phyloP scores from a whole-genome alignment of 2,329 filamentous ascomycete genomes.

The Nemania sp. region DNA sequence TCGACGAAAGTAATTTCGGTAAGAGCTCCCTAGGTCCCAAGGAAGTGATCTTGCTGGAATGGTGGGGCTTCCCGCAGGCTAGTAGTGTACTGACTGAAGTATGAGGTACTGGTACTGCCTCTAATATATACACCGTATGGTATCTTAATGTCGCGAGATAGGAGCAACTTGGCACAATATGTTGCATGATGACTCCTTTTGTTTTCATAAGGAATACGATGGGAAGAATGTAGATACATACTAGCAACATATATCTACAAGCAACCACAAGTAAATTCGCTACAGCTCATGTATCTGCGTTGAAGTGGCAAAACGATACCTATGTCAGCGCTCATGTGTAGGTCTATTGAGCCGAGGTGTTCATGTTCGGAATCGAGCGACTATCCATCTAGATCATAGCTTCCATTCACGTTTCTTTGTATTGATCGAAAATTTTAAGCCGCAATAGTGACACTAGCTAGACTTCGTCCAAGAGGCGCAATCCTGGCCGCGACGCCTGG shows the following conservation, averaged over 20 bases:
- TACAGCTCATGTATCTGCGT: no score
- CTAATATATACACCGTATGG: no score
- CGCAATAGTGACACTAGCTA: background rate
- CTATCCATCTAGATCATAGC: no score
- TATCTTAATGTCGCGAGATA: background rate
- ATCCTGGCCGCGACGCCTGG: no score
- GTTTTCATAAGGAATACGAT: background rate
- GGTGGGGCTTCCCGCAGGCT: conserved; percentile 12
- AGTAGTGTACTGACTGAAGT: background rate
- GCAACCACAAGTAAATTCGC: no score
- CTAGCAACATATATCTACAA: no score
- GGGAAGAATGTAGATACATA: background rate
- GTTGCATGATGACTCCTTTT: background rate
- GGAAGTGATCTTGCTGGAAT: background rate
- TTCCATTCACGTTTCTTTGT: background rate
- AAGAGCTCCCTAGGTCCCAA: background rate
- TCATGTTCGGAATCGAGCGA: background rate
- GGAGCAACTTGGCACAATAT: background rate
- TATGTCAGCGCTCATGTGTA: background rate
- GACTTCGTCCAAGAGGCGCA: no score
- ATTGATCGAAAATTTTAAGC: background rate
- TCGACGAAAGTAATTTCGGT: background rate
- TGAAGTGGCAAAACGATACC: background rate
- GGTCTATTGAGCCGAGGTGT: conserved; percentile 6
- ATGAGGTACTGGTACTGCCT: background rate